phyloP scores from a whole-genome alignment of 352 stramenopile species.

The Pythium vanterpoolii region DNA sequence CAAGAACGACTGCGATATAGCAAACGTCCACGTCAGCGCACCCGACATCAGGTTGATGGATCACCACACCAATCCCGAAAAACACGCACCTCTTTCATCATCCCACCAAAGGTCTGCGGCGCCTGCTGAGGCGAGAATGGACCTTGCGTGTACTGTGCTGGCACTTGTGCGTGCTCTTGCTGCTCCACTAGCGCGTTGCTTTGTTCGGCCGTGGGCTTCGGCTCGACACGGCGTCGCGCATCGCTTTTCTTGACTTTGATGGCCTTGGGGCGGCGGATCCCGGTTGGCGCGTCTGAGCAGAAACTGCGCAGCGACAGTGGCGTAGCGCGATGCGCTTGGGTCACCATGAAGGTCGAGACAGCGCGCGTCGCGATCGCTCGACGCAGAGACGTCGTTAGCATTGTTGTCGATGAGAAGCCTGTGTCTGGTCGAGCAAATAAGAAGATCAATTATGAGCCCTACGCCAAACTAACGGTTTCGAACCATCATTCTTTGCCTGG shows the following conservation, averaged over 20 bases:
- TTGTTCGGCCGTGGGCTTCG: constrained; percentile 26
- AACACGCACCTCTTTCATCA: constrained; percentile 58
- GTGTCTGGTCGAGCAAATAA: neutral
- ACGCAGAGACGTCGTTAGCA: constrained; percentile 12
- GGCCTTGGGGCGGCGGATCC: constrained; percentile 47
- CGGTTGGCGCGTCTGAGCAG: constrained; percentile 23
- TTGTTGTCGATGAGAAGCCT: too few species aligned
- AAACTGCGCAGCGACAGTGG: constrained; percentile 26
- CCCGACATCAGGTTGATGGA: neutral
- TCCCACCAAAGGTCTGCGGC: constrained; percentile 54
- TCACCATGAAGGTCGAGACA: neutral
- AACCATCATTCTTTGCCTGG: constrained; percentile 13
- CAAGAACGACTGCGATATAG: constrained; percentile 56
- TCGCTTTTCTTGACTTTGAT: constrained; percentile 76
- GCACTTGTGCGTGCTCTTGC: constrained; percentile 17
- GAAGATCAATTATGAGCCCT: neutral
- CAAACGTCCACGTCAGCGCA: neutral
- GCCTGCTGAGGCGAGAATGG: constrained; percentile 14
- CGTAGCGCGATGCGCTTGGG: neutral
- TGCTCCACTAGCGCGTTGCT: constrained; percentile 38
- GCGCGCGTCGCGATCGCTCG: constrained; percentile 2
- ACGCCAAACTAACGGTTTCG: neutral
- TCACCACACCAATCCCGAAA: neutral
- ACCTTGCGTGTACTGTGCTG: constrained; percentile 33
- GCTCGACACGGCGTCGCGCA: constrained; percentile 43